Evolutionary conservation across 371 early-diverging fungal genomes (phyloP), one percentile per base, ranked within the genome.

Genomic region (Mucor plumbeus): DNA sequence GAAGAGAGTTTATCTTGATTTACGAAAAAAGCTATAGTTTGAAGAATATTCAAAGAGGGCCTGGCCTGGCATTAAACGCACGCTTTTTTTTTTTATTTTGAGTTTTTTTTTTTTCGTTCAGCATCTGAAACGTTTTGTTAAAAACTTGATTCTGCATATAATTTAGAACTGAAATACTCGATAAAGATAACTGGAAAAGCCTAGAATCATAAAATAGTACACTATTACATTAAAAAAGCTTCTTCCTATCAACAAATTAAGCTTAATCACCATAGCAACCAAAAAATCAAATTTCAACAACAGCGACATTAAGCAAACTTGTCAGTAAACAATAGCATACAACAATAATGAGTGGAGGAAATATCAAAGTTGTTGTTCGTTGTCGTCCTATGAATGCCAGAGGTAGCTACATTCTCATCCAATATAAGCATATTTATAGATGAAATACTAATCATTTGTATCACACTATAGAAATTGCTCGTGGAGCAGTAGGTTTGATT

Each of bases 361-460:
- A 91, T 73, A 91, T 92, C 68, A 90, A 89, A 56, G 93, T 92
- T 36, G 91, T 91, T 36, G 93, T 92, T 57, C 85, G 93, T 59
- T 90, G 90, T 77, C 86, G 93, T 36, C 93, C 93, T n/a, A 77
- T 92, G 63, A 92, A 91, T 69, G 71, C 86, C 54, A 81, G 93
- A 78, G 93, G 91, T 65, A 66, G 13, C 10, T 26, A 19, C 38
- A 38, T 14, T 38, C 26, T 10, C 39, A 41, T 38, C 9, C 59
- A 13, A 53, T 21, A 35, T 9, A 1, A 36, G 2, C 10, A 4
- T 9, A 19, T 53, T 21, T 11, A 31, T 53, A 43, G 0, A 35
- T 13, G 10, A 14, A 35, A 62, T 43, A 54, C 34, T 67, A 41
- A 36, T 47, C 5, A 14, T 44, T 3, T 44, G 44, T 44, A 44